Evolutionary conservation across 2,329 filamentous ascomycete genomes (phyloP), one percentile per base, ranked within the genome.

Genomic region (Ophiostoma ips): DNA sequence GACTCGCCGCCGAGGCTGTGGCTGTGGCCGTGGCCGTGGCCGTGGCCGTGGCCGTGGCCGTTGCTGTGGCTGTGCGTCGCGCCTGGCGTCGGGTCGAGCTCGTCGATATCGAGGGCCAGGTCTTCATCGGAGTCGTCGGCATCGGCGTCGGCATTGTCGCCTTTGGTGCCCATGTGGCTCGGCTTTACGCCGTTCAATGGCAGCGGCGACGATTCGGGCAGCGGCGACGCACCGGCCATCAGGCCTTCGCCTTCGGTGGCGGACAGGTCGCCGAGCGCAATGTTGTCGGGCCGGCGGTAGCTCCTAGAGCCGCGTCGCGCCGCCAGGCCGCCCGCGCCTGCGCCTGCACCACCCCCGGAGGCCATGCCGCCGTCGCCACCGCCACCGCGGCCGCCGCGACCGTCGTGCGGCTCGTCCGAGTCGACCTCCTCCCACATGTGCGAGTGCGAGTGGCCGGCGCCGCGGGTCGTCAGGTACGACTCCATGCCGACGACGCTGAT

Each of bases 401-500:
- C n/a, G 7, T 52, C 51, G 52, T 60, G 47, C 24, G 30, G 11
- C 5, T 53, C 64, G 12, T 66, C 66, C 28, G 62, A 60, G n/a
- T 68, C 63, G 2, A 70, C 67, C 3, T 71, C 69, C 33, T 74
- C 71, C 66, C 71, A 75, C 33, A 64, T 69, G 31, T 81, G 77
- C 1, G 74, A 72, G 58, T 81, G 75, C 1, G 75, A 75, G 58
- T 79, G 79, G 1, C 76, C 71, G 2, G 78, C 79, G 40, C 79
- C 79, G 50, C 77, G 67, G 2, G 82, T 84, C 0, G 87, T 88
- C 57, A 96, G 81, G 63, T 88, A 87, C 68, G 92, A 94, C 64
- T 96, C 90, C 48, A 95, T 75, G 2, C 79, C 77, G 7, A 94
- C 86, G 3, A 95, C 88, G 4, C 84, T 69, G 52, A 94, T 72